phyloP scores from a whole-genome alignment of 805 yeast species.

The Monosporozyma servazzii region DNA sequence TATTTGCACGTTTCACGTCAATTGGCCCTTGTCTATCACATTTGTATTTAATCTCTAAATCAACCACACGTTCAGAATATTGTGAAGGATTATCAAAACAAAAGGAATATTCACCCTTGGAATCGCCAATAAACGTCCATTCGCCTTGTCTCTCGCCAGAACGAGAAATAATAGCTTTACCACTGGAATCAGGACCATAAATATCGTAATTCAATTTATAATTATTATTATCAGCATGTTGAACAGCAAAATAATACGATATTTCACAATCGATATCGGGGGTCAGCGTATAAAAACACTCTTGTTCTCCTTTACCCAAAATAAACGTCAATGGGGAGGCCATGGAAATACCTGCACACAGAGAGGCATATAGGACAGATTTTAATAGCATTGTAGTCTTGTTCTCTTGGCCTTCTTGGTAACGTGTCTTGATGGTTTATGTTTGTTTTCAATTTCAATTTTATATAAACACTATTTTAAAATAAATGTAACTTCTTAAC shows the following conservation, averaged over 20 bases:
- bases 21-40: slow-evolving; percentile 6
- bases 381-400: neutral
- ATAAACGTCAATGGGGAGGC: slow-evolving; percentile 25
- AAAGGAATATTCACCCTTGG: slow-evolving; percentile 74
- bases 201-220: slow-evolving; percentile 27
- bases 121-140: slow-evolving; percentile 56
- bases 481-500: neutral
- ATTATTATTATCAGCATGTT: slow-evolving; percentile 19
- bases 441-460: neutral
- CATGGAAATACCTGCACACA: neutral
- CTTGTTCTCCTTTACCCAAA: slow-evolving; percentile 14
- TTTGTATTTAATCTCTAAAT: slow-evolving; percentile 53
- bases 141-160: slow-evolving; percentile 71
- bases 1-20: slow-evolving; percentile 38
- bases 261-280: slow-evolving; percentile 59
- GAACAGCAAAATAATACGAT: slow-evolving; percentile 28
- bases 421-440: neutral
- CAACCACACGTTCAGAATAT: slow-evolving; percentile 73
- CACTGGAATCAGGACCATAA: slow-evolving; percentile 16
- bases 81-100: slow-evolving; percentile 66
- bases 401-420: neutral
- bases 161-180: slow-evolving; percentile 38
- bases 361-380: neutral
- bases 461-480: neutral
- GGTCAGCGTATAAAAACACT: slow-evolving; percentile 23